phyloP scores from a whole-genome alignment of 2,329 filamentous ascomycete genomes.

The Pseudogymnoascus sp. region DNA sequence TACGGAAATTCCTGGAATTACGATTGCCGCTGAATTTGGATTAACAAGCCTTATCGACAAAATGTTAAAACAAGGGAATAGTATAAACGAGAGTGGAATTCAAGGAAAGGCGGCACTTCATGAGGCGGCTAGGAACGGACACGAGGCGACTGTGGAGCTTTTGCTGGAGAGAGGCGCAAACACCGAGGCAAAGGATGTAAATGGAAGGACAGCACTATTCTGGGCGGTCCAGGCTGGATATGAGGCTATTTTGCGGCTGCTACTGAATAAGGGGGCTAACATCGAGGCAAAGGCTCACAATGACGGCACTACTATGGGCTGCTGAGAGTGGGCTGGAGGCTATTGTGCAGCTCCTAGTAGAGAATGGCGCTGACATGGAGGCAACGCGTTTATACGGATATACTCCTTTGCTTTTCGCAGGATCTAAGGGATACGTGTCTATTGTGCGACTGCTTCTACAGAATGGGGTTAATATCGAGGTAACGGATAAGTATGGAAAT shows the following conservation, averaged over 20 bases:
- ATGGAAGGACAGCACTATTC: background rate
- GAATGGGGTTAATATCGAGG: background rate
- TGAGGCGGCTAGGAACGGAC: background rate
- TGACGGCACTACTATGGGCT: no score
- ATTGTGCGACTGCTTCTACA: background rate
- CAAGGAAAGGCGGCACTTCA: background rate
- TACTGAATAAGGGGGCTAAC: background rate
- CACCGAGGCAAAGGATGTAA: background rate
- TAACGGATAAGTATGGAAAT: background rate
- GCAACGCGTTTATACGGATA: background rate
- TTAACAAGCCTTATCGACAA: background rate
- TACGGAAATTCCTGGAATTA: background rate
- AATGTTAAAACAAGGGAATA: background rate
- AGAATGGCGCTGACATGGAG: background rate
- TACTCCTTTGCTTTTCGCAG: background rate
- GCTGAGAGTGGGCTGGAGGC: background rate
- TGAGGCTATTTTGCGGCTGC: background rate
- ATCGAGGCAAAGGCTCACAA: background rate
- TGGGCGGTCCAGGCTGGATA: background rate
- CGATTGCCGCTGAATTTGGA: background rate
- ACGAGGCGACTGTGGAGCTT: background rate
- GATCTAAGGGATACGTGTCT: background rate
- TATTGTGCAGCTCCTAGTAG: background rate
- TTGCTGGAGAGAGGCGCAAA: background rate
- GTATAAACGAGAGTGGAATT: background rate